Conservation (phyloP, 345 rosid species). For the Ailanthus altissimus region DNA sequence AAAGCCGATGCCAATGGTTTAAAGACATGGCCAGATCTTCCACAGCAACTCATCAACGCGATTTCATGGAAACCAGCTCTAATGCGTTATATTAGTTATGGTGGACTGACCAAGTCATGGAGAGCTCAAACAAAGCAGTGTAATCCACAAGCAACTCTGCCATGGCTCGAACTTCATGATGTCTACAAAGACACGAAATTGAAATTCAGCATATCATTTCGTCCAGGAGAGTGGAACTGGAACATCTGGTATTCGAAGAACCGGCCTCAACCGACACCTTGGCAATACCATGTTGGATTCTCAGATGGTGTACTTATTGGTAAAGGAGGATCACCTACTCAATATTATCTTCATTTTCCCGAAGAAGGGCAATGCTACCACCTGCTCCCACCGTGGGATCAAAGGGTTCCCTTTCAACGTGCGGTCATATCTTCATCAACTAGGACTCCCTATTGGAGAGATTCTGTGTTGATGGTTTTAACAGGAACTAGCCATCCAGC, state of each 20-base stretch:
- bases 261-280: background rate
- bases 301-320: background rate
- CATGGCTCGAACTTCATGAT: background rate
- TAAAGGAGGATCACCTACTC: background rate
- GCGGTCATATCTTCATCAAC: background rate
- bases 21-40: slow-evolving; percentile 1
- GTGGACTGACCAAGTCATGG: background rate
- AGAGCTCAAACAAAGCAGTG: background rate
- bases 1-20: background rate
- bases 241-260: background rate
- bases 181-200: background rate
- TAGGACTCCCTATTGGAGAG: background rate
- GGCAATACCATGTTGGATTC: background rate
- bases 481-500: background rate
- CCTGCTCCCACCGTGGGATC: background rate
- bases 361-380: background rate
- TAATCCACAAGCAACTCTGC: background rate
- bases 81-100: background rate
- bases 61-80: background rate
- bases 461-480: background rate
- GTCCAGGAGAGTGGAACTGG: background rate
- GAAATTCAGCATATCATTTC: background rate
- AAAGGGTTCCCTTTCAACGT: background rate
- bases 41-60: background rate
- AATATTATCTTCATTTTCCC: background rate